Conservation (phyloP, 2,329 filamentous ascomycete species). For the Pseudocercospora pini-densiflorae region DNA sequence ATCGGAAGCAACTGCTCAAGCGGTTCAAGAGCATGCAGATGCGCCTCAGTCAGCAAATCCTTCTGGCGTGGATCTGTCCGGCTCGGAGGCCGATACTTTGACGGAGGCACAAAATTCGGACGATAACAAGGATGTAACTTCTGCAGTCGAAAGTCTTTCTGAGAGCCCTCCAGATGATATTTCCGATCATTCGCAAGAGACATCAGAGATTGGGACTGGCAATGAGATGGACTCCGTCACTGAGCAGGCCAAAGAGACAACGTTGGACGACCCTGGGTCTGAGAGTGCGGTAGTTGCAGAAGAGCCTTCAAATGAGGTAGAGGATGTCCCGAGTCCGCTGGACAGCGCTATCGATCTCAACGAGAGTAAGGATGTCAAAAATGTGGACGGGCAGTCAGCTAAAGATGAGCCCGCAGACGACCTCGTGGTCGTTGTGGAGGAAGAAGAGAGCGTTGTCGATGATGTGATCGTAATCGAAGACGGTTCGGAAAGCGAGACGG, state of each 20-base stretch:
- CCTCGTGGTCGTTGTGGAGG: slow-evolving; percentile 14
- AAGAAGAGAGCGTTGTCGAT: slow-evolving; percentile 24
- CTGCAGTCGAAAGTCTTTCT: neutral
- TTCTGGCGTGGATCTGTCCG: neutral
- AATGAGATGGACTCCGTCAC: neutral
- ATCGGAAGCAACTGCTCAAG: neutral
- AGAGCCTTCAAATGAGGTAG: neutral
- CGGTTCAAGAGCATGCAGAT: slow-evolving; percentile 5
- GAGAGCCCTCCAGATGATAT: neutral
- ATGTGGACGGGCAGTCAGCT: slow-evolving; percentile 7
- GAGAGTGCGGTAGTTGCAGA: neutral
- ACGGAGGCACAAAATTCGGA: neutral
- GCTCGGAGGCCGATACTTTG: slow-evolving; percentile 2
- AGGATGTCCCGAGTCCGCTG: neutral
- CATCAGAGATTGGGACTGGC: neutral
- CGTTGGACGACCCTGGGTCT: neutral
- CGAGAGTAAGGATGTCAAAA: neutral
- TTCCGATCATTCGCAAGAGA: neutral
- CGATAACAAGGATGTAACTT: neutral
- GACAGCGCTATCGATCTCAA: slow-evolving; percentile 12
- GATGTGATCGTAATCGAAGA: slow-evolving; percentile 11
- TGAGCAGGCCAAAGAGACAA: neutral
- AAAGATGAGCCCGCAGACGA: slow-evolving; percentile 12
- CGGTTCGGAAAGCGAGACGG: neutral
- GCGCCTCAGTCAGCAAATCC: slow-evolving; percentile 9